These are phyloP conservation scores for Lasiodiplodia hormozganensis DNA, from an alignment of 2,329 filamentous ascomycete genomes.

Conservation along the genomic window DNA sequence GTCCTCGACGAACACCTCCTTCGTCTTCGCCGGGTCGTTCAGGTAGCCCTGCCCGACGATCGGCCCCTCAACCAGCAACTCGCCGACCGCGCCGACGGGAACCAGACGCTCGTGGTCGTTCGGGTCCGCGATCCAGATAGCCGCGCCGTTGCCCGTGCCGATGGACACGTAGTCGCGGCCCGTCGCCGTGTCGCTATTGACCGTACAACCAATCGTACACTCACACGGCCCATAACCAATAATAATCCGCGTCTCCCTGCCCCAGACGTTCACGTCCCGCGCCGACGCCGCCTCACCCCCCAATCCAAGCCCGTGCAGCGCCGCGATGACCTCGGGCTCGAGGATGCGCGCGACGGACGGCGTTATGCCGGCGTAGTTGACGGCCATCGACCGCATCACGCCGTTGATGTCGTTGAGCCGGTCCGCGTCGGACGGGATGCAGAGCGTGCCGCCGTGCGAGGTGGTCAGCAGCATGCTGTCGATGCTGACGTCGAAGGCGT, in stretches of 20 bases:
- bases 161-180: conserved; percentile 28
- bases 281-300: conserved; percentile 52
- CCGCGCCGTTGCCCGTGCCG: conserved; percentile 30
- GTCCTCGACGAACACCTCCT: conserved; percentile 40
- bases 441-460: conserved; percentile 61
- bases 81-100: conserved; percentile 54
- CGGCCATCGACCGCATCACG: conserved; percentile 59
- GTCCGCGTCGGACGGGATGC: conserved; percentile 62
- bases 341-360: conserved; percentile 61
- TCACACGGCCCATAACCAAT: conserved; percentile 55
- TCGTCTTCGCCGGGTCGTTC: conserved; percentile 39
- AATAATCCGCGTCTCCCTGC: conserved; percentile 42
- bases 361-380: conserved; percentile 64
- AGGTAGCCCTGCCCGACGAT: conserved; percentile 55
- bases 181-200: conserved; percentile 30
- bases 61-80: conserved; percentile 56
- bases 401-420: conserved; percentile 58
- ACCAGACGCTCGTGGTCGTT: conserved; percentile 36
- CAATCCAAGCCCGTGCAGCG: conserved; percentile 47
- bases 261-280: conserved; percentile 49
- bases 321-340: conserved; percentile 49
- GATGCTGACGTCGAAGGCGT: conserved; percentile 43
- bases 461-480: conserved; percentile 36
- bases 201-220: conserved; percentile 35
- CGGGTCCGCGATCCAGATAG: conserved; percentile 42